Base-by-base conservation (phyloP, 2,329 filamentous ascomycete genomes). In the Aspergillus floridensis region DNA sequence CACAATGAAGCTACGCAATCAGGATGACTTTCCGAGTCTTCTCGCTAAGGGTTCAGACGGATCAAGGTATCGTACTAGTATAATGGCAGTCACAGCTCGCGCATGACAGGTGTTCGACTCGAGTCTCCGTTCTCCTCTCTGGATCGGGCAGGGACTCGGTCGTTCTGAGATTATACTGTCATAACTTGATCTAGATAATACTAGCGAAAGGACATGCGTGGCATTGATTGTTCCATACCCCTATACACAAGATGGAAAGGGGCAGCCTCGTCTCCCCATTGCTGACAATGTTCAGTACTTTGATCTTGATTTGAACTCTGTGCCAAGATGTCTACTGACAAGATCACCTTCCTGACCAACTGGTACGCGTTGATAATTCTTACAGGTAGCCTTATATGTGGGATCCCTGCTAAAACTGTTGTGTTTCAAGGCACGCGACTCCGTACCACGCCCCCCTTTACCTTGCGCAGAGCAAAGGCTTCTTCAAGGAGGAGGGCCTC, bases 171-270 rank as follows among this genome's bases (percentile, higher is more conserved):
- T 84, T 79, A 89, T 88, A 90, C 87, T 87, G 87, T 83, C 79
- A 80, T 83, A 90, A 91, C 88, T 91, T 91, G 88, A 90, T 89
- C 87, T 89, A 87, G 86, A 87, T 88, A 90, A 90, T 90, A 83
- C 87, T 87, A 90, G 88, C 88, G 89, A 88, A 91, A 91, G 88
- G 86, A 91, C 85, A 88, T 91, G 88, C 88, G 88, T 88, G 85
- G 86, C 86, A 82, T 79, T 74, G 69, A 76, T 71, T 72, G 67
- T 70, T 65, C 75, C 74, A 74, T 72, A 70, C 60, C 59, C 68
- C 71, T 68, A 61, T 65, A 60, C 61, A 61, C 58, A 57, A 49
- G 53, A 49, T 32, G 53, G 58, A 50, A 47, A 59, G 60, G 59
- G 56, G 63, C n/a, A 63, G 57, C 51, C 59, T 47, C 47, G 49